phyloP scores from a whole-genome alignment of 2,329 filamentous ascomycete species.

The Paecilomyces fulvus region DNA sequence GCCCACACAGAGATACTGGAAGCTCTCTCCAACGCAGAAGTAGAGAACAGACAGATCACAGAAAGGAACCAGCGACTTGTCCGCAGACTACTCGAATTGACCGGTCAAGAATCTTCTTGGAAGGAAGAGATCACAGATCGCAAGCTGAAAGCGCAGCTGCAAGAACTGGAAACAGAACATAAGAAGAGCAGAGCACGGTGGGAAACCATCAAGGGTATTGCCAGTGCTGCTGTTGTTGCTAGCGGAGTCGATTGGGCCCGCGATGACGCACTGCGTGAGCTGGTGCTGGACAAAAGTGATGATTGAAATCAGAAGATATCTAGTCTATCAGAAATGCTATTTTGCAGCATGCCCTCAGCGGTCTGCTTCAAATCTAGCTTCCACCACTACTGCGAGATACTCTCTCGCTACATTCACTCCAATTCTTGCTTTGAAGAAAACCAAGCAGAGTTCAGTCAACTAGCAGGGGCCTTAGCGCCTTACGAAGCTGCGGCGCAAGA shows the following conservation, averaged over 20 bases:
- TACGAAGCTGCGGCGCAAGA: background rate
- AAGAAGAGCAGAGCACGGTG: constrained; percentile 57
- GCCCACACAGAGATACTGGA: constrained; percentile 44
- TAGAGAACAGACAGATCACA: constrained; percentile 49
- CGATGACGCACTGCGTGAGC: constrained; percentile 56
- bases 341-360: background rate
- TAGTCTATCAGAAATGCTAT: constrained; percentile 1
- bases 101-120: constrained; percentile 45
- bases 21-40: constrained; percentile 49
- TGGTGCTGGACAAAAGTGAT: constrained; percentile 64
- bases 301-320: constrained; percentile 22
- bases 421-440: background rate
- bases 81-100: constrained; percentile 54
- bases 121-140: constrained; percentile 48
- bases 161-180: constrained; percentile 50
- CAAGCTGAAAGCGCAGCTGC: constrained; percentile 47
- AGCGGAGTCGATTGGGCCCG: constrained; percentile 76
- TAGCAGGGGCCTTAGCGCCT: background rate
- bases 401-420: background rate
- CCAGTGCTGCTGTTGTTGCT: constrained; percentile 69
- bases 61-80: constrained; percentile 57
- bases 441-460: background rate
- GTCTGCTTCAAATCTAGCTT: background rate
- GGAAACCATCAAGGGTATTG: constrained; percentile 67
- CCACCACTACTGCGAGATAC: background rate